Conservation (phyloP, 305 asterid genomes). For the Coffea humblotiana region DNA sequence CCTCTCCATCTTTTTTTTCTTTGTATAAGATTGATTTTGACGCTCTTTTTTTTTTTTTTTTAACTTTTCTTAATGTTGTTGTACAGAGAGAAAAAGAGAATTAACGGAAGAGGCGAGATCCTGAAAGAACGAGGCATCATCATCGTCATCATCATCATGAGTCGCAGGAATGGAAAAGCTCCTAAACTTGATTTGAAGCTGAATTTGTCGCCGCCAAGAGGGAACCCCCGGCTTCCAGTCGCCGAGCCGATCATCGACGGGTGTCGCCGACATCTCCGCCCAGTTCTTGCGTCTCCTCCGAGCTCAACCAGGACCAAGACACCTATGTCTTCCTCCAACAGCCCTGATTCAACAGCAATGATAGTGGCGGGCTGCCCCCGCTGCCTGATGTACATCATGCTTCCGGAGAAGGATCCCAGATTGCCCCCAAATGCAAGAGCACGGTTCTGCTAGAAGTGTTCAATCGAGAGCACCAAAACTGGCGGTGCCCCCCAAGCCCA, state of each 20-base stretch:
- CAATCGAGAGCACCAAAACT: conserved; percentile 17
- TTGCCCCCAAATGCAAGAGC: conserved; percentile 57
- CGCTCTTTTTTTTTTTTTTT: background rate
- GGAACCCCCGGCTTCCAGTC: conserved; percentile 29
- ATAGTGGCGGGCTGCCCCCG: conserved; percentile 47
- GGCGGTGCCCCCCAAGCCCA: conserved; percentile 11
- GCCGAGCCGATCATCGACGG: conserved; percentile 35
- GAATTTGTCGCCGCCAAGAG: conserved; percentile 36
- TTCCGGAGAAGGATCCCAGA: conserved; percentile 42
- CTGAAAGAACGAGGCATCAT: background rate
- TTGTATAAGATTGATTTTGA: background rate
- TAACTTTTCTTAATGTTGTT: background rate
- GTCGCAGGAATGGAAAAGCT: conserved; percentile 26
- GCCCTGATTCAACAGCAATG: conserved; percentile 52
- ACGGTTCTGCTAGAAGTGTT: conserved; percentile 43
- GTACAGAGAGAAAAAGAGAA: background rate
- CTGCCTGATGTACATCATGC: conserved; percentile 53
- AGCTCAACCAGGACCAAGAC: conserved; percentile 27
- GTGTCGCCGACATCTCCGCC: conserved; percentile 39
- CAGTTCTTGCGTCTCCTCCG: conserved; percentile 52
- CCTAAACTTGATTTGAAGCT: conserved; percentile 37
- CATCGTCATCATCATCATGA: conserved; percentile 36
- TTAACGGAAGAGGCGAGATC: background rate
- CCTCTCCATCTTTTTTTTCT: too few species aligned
- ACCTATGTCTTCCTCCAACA: conserved; percentile 29